These are phyloP conservation scores for Speleostelium caveatum DNA, from an alignment of 78 protist species.

Conservation along the genomic window DNA sequence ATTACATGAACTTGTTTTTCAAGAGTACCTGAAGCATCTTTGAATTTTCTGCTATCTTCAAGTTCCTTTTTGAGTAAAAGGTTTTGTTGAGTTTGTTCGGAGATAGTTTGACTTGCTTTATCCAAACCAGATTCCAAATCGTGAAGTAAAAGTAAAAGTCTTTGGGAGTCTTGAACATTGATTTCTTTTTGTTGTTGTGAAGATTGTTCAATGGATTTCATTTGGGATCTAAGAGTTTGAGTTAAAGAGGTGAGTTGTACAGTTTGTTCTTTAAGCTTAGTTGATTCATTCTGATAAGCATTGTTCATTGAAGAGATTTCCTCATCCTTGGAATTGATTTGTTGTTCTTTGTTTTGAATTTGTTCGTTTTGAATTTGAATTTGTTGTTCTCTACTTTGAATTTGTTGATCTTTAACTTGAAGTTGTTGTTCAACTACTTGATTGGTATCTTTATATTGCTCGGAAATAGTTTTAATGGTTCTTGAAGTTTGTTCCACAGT, in stretches of 20 bases:
- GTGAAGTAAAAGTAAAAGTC: conserved; percentile 1
- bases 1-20: conserved; percentile 12
- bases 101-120: conserved; percentile 67
- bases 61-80: conserved; percentile 8
- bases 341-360: conserved; percentile 6
- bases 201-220: conserved; percentile 47
- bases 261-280: conserved; percentile 53
- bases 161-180: conserved; percentile 27
- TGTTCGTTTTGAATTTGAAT: neutral
- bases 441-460: neutral
- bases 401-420: conserved; percentile 16
- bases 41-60: conserved; percentile 37
- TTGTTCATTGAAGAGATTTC: conserved; percentile 19
- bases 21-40: neutral
- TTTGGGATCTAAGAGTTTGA: conserved; percentile 23
- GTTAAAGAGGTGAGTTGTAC: conserved; percentile 23
- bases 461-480: conserved; percentile 13
- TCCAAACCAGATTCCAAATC: conserved; percentile 57
- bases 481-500: conserved; percentile 29
- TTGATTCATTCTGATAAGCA: conserved; percentile 39
- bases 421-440: conserved; percentile 1
- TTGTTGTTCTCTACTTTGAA: too few relatives aligned
- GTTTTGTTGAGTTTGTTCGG: conserved; percentile 54
- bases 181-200: conserved; percentile 34
- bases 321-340: neutral